A percentile compares a stretch with the other conserved stretches of the same genome.
These are phyloP conservation scores for Phylloporus sp. DNA, from an alignment of 1,284 basidiomycete genomes.

Conservation along the genomic window DNA sequence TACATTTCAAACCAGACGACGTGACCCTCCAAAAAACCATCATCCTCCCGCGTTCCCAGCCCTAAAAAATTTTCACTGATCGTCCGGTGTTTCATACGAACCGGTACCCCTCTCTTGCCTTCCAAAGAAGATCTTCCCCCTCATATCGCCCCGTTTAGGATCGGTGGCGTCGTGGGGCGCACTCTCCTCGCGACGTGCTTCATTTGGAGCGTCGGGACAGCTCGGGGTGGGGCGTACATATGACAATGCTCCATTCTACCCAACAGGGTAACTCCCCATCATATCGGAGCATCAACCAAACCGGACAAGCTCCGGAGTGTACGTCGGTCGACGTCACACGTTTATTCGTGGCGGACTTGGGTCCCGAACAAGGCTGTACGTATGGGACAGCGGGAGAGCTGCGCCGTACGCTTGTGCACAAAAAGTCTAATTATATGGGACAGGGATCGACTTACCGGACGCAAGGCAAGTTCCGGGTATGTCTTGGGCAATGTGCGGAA, in stretches of 20 bases:
- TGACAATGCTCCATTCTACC: constrained; percentile 31
- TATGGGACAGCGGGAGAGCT: not conserved
- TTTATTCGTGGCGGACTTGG: constrained; percentile 11
- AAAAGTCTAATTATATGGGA: not conserved
- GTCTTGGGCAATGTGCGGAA: not conserved
- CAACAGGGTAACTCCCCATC: not conserved
- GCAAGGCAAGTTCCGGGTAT: too few species aligned
- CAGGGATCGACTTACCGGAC: not conserved
- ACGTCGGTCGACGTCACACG: constrained; percentile 33
- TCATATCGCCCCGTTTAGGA: not conserved
- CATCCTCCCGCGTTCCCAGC: constrained; percentile 12
- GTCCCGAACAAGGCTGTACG: not conserved
- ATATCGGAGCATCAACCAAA: not conserved
- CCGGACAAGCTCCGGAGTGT: constrained; percentile 1
- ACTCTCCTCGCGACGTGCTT: too few species aligned
- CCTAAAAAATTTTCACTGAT: not conserved
- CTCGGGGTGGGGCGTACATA: constrained; percentile 7
- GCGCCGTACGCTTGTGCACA: not conserved
- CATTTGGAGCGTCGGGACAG: not conserved
- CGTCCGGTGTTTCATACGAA: constrained; percentile 13
- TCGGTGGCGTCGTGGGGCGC: too few species aligned
- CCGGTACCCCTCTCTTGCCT: constrained; percentile 15
- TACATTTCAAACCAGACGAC: constrained; percentile 13
- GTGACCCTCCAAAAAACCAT: constrained; percentile 13
- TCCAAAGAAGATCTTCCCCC: constrained; percentile 8